Percentiles rank a stretch among this genome's conserved stretches.
Conservation (phyloP, 345 rosid species). For the Odontarrhena argentea region DNA sequence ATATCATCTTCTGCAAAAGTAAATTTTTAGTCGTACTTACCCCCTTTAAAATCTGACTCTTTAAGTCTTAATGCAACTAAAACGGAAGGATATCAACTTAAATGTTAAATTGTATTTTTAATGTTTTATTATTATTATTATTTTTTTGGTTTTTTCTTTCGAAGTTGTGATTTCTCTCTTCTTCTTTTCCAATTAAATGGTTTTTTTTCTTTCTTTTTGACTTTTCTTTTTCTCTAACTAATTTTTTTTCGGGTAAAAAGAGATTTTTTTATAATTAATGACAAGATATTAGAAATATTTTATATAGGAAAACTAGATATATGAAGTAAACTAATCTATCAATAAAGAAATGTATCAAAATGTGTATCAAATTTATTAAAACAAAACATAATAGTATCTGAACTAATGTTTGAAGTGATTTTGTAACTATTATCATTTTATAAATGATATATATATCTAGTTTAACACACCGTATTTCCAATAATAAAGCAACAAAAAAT, state of each 20-base stretch:
- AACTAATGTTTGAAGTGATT: no score
- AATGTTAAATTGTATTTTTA: constrained; percentile 22
- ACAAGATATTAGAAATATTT: background rate
- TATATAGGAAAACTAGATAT: background rate
- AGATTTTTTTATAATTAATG: background rate
- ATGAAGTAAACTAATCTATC: background rate
- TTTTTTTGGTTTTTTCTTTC: background rate
- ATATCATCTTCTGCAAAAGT: background rate
- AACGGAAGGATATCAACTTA: constrained; percentile 37
- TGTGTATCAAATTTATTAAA: no score
- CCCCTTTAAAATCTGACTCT: background rate
- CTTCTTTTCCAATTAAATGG: background rate
- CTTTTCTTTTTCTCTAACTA: background rate
- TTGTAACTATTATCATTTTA: no score
- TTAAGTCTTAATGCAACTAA: constrained; percentile 26
- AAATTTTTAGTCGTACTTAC: no score
- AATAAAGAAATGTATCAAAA: no score
- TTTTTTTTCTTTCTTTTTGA: no score
- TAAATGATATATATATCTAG: no score
- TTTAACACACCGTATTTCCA: no score
- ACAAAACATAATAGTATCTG: no score
- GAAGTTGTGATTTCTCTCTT: background rate
- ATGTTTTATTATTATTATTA: constrained; percentile 1
- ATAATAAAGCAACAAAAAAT: no score
- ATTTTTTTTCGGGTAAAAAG: background rate